A percentile compares a stretch with the other conserved stretches of the same genome.
Evolutionary conservation across 495 filamentous ascomycete genomes (phyloP).

Genomic region (Apodospora peruviana): DNA sequence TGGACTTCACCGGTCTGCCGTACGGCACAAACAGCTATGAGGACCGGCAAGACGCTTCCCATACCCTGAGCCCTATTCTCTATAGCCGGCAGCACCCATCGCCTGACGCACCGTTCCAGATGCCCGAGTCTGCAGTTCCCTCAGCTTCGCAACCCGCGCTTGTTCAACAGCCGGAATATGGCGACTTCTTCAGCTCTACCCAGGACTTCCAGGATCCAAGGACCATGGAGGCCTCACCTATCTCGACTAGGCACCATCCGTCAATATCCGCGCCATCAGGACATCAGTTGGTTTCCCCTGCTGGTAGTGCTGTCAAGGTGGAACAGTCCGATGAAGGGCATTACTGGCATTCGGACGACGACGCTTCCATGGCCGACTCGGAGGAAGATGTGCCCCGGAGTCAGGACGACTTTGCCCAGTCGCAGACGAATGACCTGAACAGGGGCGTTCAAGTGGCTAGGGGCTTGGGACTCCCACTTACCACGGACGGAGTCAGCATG

Average conservation of each 20-base stretch:
- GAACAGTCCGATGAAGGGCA: conserved; percentile 21
- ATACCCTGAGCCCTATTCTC: conserved; percentile 4
- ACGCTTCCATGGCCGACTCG: conserved; percentile 55
- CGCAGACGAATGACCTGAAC: conserved; percentile 34
- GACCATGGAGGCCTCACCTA: not conserved
- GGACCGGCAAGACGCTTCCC: conserved; percentile 4
- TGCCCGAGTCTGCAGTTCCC: not conserved
- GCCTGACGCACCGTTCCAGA: not conserved
- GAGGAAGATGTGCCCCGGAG: conserved; percentile 38
- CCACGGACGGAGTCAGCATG: conserved; percentile 31
- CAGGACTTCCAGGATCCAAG: not conserved
- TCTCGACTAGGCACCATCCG: not conserved
- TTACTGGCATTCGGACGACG: conserved; percentile 58
- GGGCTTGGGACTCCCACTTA: conserved; percentile 23
- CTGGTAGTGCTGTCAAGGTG: not conserved
- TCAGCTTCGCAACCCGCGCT: not conserved
- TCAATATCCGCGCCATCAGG: not conserved
- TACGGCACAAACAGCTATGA: conserved; percentile 13
- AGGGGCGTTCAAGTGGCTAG: conserved; percentile 34
- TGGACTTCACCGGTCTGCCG: conserved; percentile 25
- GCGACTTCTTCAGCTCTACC: not conserved
- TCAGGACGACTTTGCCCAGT: conserved; percentile 21
- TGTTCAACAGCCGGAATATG: not conserved
- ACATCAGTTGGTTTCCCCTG: not conserved
- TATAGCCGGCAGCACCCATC: conserved; percentile 7